Evolutionary conservation across 495 filamentous ascomycete species (phyloP), one percentile per base, ranked within the genome.

Genomic region (Podospora appendiculata): DNA sequence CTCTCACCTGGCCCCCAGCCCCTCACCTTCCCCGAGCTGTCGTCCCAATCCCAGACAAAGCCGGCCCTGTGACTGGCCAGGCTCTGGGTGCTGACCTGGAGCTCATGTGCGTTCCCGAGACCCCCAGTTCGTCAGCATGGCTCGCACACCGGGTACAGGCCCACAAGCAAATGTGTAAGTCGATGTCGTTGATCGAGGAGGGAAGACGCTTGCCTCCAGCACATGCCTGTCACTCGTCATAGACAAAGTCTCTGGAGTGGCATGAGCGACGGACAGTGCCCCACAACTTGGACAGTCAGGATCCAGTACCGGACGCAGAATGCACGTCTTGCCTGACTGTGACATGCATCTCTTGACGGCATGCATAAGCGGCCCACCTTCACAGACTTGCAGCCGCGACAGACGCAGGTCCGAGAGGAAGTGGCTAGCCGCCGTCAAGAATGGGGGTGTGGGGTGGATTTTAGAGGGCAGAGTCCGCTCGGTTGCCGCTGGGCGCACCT

Each of bases 321-420:
- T 25, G 25, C 25, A 25, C n/a, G 14, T 44, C 41, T 44, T n/a
- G 14, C 41, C 14, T 44, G 41, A 13, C 16, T 7, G n/a, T 5
- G 14, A 44, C 14, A 11, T 38, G 33, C 33, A 40, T 48, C 35
- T 33, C 14, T 9, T 34, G 46, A 13, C n/a, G 34, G 46, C 18
- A 39, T 12, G 34, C 8, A 48, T 13, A 33, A 32, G 46, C 3
- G 44, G 11, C 32, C 48, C 5, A 10, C 49, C 19, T 44, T 48
- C 46, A 48, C 46, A 19, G 18, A 16, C 46, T 34, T 40, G 46
- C 46, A 48, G 46, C 46, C 8, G 48, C 18, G 35, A 39, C 47
- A 55, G 57, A 19, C 51, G 66, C 66, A 69, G 60, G 62, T 69
- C 62, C 66, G 36, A 60, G 60, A 57, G 54, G 46, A 67, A 52